These are phyloP conservation scores for Bipolaris oryzae DNA, from an alignment of 2,329 filamentous ascomycete genomes.

Conservation along the genomic window DNA sequence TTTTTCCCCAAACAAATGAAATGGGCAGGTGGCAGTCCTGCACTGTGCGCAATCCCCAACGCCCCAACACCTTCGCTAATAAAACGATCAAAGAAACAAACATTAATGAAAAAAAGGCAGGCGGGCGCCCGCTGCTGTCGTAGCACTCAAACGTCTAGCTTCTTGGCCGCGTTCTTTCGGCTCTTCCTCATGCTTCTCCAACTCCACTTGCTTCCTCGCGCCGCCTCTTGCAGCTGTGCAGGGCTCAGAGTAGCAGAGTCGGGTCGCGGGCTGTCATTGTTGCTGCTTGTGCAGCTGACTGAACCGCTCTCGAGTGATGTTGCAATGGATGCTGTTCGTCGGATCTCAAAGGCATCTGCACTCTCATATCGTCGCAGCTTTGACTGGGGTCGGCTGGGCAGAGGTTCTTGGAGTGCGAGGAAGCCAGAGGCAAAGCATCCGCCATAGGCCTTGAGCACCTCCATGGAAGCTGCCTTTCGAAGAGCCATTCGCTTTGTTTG, in stretches of 20 bases:
- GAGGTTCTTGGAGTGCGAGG: conserved; percentile 32
- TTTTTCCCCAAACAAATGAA: conserved; percentile 20
- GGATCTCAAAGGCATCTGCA: conserved; percentile 33
- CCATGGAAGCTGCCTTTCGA: conserved; percentile 32
- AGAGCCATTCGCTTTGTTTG: conserved; percentile 27
- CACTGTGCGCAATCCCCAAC: conserved; percentile 14
- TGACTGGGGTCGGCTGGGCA: conserved; percentile 28
- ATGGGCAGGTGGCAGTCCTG: conserved; percentile 12
- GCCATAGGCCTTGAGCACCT: conserved; percentile 42
- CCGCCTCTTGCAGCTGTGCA: conserved; percentile 19
- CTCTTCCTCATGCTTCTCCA: conserved; percentile 32
- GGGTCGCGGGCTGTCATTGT: conserved; percentile 33
- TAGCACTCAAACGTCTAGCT: conserved; percentile 1
- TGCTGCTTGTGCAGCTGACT: conserved; percentile 17
- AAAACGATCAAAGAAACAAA: conserved; percentile 17
- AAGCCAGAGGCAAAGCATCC: conserved; percentile 43
- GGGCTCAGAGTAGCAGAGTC: conserved; percentile 42
- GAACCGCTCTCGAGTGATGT: conserved; percentile 19
- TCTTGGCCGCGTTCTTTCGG: conserved; percentile 13
- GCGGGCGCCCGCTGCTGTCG: conserved; percentile 4
- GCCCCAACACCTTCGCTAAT: conserved; percentile 29
- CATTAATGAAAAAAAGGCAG: conserved; percentile 3
- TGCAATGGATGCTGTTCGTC: conserved; percentile 33
- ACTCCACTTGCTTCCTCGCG: conserved; percentile 25
- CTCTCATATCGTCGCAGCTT: conserved; percentile 26